A percentile compares a stretch with the other conserved stretches of the same genome.
Evolutionary conservation across 495 filamentous ascomycete genomes (phyloP).

Genomic region (Penicillium cosmopolitanum): DNA sequence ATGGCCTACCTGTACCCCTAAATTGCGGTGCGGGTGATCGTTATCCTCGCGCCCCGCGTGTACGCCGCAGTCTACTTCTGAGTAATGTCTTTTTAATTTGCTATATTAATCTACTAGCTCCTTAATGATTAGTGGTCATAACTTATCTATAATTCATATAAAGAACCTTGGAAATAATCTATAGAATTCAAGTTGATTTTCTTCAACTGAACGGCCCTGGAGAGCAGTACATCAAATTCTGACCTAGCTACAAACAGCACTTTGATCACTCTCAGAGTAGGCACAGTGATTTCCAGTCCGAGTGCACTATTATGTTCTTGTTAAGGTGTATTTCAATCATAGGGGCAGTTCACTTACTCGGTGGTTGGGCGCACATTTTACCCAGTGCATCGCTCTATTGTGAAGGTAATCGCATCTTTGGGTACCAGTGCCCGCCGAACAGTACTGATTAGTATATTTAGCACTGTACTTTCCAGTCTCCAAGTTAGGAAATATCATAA

Average conservation of each 20-base stretch:
- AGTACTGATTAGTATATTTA: neutral
- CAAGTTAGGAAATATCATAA: neutral
- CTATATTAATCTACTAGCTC: no score
- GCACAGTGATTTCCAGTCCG: neutral
- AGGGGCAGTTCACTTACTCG: neutral
- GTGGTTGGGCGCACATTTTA: neutral
- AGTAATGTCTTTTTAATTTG: no score
- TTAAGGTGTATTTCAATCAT: neutral
- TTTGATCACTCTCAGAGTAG: neutral
- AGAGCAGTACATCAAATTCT: neutral
- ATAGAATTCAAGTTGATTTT: neutral
- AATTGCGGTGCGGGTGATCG: no score
- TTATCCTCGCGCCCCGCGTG: no score
- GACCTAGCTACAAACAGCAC: neutral
- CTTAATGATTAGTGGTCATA: no score
- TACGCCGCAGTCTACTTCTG: no score
- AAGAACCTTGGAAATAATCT: neutral
- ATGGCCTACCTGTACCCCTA: neutral
- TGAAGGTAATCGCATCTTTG: neutral
- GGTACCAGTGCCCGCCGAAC: neutral
- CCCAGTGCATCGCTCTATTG: neutral
- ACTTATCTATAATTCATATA: no score
- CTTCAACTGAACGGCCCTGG: neutral
- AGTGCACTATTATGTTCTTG: neutral
- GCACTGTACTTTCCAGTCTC: neutral